A percentile compares a stretch with the other conserved stretches of the same genome.
These are phyloP conservation scores for Aspergillus bombycis DNA, from an alignment of 2,329 filamentous ascomycete species.

Conservation along the genomic window DNA sequence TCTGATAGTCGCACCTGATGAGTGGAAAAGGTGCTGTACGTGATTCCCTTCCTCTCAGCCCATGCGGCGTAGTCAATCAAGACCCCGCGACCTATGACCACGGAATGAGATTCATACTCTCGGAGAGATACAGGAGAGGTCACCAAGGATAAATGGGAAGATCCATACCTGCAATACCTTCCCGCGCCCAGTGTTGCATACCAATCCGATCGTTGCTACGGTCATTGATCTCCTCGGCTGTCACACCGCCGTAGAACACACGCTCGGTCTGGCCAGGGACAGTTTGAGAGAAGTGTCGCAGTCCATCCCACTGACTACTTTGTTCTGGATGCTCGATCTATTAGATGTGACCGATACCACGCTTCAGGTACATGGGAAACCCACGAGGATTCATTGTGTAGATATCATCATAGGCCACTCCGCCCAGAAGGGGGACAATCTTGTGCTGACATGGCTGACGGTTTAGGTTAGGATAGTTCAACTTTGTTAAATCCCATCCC, in stretches of 20 bases:
- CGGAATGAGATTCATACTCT: not conserved
- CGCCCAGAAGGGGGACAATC: conserved; percentile 53
- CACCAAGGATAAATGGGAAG: not conserved
- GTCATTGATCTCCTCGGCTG: conserved; percentile 50
- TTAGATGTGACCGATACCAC: not conserved
- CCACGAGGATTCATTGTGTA: conserved; percentile 55
- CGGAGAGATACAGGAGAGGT: not conserved
- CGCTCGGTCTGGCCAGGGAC: conserved; percentile 41
- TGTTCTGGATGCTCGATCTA: conserved; percentile 38
- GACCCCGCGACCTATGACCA: conserved; percentile 51
- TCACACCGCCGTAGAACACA: conserved; percentile 55
- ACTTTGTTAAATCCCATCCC: conserved; percentile 59
- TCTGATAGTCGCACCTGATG: conserved; percentile 43
- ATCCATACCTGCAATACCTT: conserved; percentile 48
- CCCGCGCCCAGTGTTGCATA: conserved; percentile 52
- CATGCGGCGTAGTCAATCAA: conserved; percentile 56
- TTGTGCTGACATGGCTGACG: conserved; percentile 55
- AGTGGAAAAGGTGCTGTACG: conserved; percentile 45
- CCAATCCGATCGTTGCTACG: conserved; percentile 50
- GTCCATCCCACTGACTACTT: conserved; percentile 57
- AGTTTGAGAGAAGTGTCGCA: conserved; percentile 53
- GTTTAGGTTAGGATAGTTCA: conserved; percentile 59
- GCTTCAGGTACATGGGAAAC: conserved; percentile 12
- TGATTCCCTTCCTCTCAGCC: conserved; percentile 45
- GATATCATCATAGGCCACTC: conserved; percentile 54